These are phyloP conservation scores for Gnomoniopsis smithogilvyi DNA, from an alignment of 2,329 filamentous ascomycete species.

Conservation along the genomic window DNA sequence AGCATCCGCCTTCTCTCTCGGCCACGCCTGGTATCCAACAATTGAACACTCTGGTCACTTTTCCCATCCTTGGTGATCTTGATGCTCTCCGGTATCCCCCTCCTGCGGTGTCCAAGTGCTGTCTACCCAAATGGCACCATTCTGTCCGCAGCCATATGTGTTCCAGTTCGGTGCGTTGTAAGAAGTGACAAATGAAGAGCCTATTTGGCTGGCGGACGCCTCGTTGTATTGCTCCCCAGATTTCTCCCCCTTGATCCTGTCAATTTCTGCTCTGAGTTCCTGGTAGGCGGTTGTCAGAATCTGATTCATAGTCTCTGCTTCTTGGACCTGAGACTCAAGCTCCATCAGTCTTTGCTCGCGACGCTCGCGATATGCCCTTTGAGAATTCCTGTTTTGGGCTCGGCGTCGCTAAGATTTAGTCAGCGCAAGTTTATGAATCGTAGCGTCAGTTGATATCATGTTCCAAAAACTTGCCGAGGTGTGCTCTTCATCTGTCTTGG, in stretches of 20 bases:
- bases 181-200: background rate
- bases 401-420: constrained; percentile 1
- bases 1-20: too few species aligned
- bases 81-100: background rate
- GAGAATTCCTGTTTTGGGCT: constrained; percentile 12
- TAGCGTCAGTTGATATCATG: background rate
- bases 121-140: background rate
- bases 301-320: constrained; percentile 16
- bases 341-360: constrained; percentile 12
- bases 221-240: constrained; percentile 15
- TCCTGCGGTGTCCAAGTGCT: constrained; percentile 1
- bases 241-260: constrained; percentile 13
- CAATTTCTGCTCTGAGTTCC: constrained; percentile 14
- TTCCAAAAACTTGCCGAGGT: constrained; percentile 5
- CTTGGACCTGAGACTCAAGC: constrained; percentile 15
- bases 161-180: background rate
- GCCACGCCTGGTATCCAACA: too few species aligned
- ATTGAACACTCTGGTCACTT: too few species aligned
- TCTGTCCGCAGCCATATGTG: background rate
- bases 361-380: constrained; percentile 16
- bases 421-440: background rate
- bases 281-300: constrained; percentile 17
- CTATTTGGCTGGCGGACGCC: background rate
- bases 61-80: background rate
- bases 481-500: constrained; percentile 15